Percentiles rank a stretch among this genome's conserved stretches.
Evolutionary conservation across 225 moss, liverwort and hornwort genomes (phyloP).

Genomic region (Pleurozium schreberi): DNA sequence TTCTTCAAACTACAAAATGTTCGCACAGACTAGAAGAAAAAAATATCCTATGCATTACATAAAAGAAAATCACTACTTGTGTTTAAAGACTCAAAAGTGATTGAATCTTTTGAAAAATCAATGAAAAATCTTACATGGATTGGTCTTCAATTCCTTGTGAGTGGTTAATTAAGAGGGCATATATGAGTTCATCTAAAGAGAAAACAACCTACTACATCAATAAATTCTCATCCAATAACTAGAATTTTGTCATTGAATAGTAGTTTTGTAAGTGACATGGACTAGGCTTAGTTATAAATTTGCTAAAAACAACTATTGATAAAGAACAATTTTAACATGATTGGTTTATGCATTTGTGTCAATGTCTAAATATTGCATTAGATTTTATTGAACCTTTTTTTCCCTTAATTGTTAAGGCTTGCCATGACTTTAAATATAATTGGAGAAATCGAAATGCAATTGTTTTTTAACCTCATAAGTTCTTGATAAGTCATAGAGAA

Average conservation of each 20-base stretch:
- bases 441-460: too few relatives aligned
- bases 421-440: not conserved
- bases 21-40: not conserved
- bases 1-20: not conserved
- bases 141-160: not conserved
- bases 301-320: too few relatives aligned
- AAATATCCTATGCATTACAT: too few relatives aligned
- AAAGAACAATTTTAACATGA: not conserved
- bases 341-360: fast-evolving
- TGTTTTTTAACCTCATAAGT: not conserved
- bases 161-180: not conserved
- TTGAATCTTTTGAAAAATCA: not conserved
- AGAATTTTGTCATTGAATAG: not conserved
- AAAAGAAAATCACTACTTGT: not conserved
- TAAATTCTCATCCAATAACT: not conserved
- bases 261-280: fast-evolving
- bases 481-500: too few relatives aligned
- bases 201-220: not conserved
- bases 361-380: not conserved
- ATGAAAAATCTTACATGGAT: not conserved
- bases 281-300: not conserved
- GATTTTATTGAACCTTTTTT: not conserved
- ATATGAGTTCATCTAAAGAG: not conserved
- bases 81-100: not conserved
- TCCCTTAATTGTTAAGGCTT: not conserved